phyloP scores from a whole-genome alignment of 805 yeast genomes.

The Starmera pachycereana region DNA sequence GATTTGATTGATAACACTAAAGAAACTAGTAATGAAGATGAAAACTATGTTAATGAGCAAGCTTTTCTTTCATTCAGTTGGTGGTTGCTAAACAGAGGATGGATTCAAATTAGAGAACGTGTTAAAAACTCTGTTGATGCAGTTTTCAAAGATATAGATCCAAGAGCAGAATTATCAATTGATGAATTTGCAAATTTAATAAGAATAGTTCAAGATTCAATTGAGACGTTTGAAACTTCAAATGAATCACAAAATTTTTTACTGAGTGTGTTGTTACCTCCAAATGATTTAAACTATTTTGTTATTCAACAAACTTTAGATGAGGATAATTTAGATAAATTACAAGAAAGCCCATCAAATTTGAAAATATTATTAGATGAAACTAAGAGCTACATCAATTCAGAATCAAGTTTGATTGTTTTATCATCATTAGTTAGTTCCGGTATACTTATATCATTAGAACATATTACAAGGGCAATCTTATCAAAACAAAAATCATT shows the following conservation, averaged over 20 bases:
- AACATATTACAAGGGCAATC: slow-evolving; percentile 15
- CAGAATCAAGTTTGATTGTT: slow-evolving; percentile 25
- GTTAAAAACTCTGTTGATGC: slow-evolving; percentile 48
- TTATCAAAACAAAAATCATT: slow-evolving; percentile 9
- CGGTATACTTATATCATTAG: slow-evolving; percentile 26
- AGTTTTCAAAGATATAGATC: slow-evolving; percentile 55
- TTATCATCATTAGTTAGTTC: slow-evolving; percentile 24
- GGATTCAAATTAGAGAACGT: slow-evolving; percentile 44
- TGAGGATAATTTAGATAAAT: slow-evolving; percentile 23
- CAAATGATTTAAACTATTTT: slow-evolving; percentile 38
- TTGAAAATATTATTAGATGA: slow-evolving; percentile 30
- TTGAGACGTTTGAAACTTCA: slow-evolving; percentile 15
- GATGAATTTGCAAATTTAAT: slow-evolving; percentile 45
- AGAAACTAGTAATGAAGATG: slow-evolving; percentile 6
- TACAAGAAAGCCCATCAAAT: slow-evolving; percentile 20
- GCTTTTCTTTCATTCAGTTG: slow-evolving; percentile 80
- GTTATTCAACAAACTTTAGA: slow-evolving; percentile 46
- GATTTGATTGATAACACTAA: slow-evolving; percentile 13
- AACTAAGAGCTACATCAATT: slow-evolving; percentile 29
- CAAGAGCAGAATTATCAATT: slow-evolving; percentile 59
- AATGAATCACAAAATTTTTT: slow-evolving; percentile 14
- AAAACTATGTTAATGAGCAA: slow-evolving; percentile 57
- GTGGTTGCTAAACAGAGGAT: slow-evolving; percentile 90
- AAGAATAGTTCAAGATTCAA: slow-evolving; percentile 26
- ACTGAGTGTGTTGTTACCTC: slow-evolving; percentile 34